Conservation (phyloP, 345 rosid species). For the Fremontodendron californicum region DNA sequence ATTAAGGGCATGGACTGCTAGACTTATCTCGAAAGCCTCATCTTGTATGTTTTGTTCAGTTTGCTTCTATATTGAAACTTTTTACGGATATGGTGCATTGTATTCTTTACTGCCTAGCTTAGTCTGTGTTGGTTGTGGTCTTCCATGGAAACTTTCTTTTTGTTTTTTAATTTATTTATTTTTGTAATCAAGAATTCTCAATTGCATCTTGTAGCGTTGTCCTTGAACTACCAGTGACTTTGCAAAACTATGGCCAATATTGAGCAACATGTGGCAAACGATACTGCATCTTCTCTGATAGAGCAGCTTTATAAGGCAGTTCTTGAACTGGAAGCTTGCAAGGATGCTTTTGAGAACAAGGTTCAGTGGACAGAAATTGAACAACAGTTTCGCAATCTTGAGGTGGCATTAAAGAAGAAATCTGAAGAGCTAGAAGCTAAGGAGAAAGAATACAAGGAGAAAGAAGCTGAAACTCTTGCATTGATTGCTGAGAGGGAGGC, state of each 20-base stretch:
- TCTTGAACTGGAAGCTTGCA: constrained; percentile 37
- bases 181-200: not conserved
- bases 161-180: constrained; percentile 5
- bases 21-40: not conserved
- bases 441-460: constrained; percentile 45
- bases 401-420: constrained; percentile 33
- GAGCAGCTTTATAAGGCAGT: constrained; percentile 42
- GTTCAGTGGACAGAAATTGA: constrained; percentile 52
- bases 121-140: not conserved
- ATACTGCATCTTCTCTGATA: constrained; percentile 29
- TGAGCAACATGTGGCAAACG: constrained; percentile 25
- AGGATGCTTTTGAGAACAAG: constrained; percentile 24
- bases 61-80: not conserved
- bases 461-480: constrained; percentile 34
- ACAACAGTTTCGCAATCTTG: constrained; percentile 42
- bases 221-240: constrained; percentile 11
- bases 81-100: not conserved
- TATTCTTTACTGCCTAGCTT: not conserved
- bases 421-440: constrained; percentile 43
- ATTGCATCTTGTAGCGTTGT: constrained; percentile 13
- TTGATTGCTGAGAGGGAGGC: constrained; percentile 43
- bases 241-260: constrained; percentile 21
- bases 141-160: not conserved
- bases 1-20: not conserved
- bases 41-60: not conserved